Evolutionary conservation across 352 stramenopile species (phyloP), one percentile per base, ranked within the genome.

Genomic region (Globisporangium polare): DNA sequence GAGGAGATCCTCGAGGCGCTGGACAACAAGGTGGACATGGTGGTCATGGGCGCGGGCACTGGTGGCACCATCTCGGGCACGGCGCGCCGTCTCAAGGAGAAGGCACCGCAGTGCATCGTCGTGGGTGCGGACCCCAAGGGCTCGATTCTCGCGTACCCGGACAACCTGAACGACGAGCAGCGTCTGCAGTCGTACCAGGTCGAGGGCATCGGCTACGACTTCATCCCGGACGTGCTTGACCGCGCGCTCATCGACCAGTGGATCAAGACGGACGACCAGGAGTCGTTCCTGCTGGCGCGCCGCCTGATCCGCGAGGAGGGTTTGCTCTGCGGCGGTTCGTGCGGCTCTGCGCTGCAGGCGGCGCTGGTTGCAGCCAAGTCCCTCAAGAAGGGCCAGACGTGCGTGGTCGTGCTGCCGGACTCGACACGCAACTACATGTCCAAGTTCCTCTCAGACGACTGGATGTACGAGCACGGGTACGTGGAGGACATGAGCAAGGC

Each of bases 351-450:
- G 13, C 86, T 98, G 50, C 78, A 72, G 17, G 83, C 73, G 22
- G 92, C 92, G 3, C 62, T 99, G 10, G 70, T 84, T 31, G 91
- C 89, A 20, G 94, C 92, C 2, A 68, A 81, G 17, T 70, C 65
- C 26, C 78, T 98, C 20, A 80, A 81, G 56, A 68, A 82, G 57
- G 94, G 90, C 24, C 89, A 99, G 71, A 88, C 90, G 13, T 97
- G 89, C 66, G 95, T 99, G 8, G 92, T 98, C 12, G 75, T 99
- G 39, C 74, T 99, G 7, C 89, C 95, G 1, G 96, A 99, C 73
- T 97, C 84, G 50, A 96, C 97, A 20, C 80, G 95, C 26, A 99
- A 99, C 78, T 99, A 99, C 89, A 98, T 98, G 95, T 97, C 83
- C 67, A 99, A 99, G 77, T 97, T 97, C 62, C 63, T 98, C 22